Evolutionary conservation across 768 basidiomycete species (phyloP).

Genomic region (Tulasnella sp.): DNA sequence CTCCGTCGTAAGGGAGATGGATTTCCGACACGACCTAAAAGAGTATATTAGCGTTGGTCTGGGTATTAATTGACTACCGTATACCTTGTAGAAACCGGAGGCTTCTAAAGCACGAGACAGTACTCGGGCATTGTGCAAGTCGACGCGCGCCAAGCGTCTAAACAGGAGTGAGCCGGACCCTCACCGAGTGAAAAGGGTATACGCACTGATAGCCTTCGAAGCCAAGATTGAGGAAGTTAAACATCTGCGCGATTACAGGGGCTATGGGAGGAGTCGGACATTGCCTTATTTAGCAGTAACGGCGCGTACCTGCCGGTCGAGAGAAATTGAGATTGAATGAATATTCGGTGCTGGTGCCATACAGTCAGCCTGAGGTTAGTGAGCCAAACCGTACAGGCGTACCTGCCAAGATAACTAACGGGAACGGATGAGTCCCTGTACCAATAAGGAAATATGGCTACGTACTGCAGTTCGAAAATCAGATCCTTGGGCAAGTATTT

Average conservation of each 20-base stretch:
- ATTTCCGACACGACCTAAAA: conserved; percentile 33
- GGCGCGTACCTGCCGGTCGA: conserved; percentile 46
- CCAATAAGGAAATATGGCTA: not conserved
- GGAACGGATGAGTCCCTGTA: not conserved
- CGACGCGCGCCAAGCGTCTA: conserved; percentile 33
- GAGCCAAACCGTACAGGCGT: no score
- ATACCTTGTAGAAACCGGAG: conserved; percentile 41
- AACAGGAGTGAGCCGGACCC: conserved; percentile 27
- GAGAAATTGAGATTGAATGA: conserved; percentile 57
- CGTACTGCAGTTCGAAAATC: conserved; percentile 48
- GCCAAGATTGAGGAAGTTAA: conserved; percentile 50
- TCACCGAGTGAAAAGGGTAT: conserved; percentile 16
- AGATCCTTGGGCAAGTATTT: conserved; percentile 52
- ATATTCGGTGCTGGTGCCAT: conserved; percentile 50
- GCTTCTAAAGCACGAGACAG: conserved; percentile 50
- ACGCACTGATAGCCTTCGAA: conserved; percentile 30
- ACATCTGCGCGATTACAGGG: conserved; percentile 23
- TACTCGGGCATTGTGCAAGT: conserved; percentile 51
- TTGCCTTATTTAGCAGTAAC: conserved; percentile 32
- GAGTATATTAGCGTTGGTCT: not conserved
- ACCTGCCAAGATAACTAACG: conserved; percentile 8
- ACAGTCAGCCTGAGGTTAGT: not conserved
- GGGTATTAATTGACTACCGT: not conserved
- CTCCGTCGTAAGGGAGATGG: conserved; percentile 30
- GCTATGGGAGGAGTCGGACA: conserved; percentile 16